Evolutionary conservation across 1,284 basidiomycete species (phyloP), one percentile per base, ranked within the genome.

Genomic region (Cutaneotrichosporon cavernicola): DNA sequence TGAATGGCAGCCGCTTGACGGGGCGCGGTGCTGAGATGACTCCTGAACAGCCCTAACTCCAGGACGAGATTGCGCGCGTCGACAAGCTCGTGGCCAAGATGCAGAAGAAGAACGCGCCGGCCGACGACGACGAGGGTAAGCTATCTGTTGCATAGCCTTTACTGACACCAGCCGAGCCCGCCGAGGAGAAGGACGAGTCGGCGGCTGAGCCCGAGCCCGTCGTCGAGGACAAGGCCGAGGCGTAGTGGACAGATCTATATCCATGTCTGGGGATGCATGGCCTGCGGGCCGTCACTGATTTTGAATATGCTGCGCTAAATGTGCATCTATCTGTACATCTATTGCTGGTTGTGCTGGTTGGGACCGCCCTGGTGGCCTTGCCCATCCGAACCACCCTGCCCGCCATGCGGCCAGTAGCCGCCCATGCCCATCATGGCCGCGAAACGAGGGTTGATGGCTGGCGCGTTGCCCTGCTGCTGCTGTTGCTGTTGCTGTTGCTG

Each of bases 51-150:
- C 13, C 6, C 53, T 56, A n/a, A 56, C 34, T 13, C 18, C 46
- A 58, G 56, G 85, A 85, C n/a, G 87, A 91, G 72, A 90, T 94
- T 74, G 83, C 86, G 73, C 86, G 87, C 63, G 85, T 94, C 57
- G 81, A 81, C 71, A 84, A 86, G 69, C 72, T 82, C 53, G 84
- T 86, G 47, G 78, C 76, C 56, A 84, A 83, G 68, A 77, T 78
- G 61, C 84, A 85, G 63, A 81, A 77, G 60, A 81, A 82, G 72
- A 52, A 69, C 75, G 62, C 34, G 13, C 51, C 55, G 22, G 59
- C 14, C 38, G 57, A 61, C 43, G 63, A 53, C 4, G 58, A 60
- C 53, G 60, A 34, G 38, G 52, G 51, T 52, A 14, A 52, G 47
- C n/a, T 13, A 5, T 2, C 4, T 50, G 16, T 26, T 26, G 26